Evolutionary conservation across 2,329 filamentous ascomycete genomes (phyloP).

Genomic region (Trichoderma koningiopsis): DNA sequence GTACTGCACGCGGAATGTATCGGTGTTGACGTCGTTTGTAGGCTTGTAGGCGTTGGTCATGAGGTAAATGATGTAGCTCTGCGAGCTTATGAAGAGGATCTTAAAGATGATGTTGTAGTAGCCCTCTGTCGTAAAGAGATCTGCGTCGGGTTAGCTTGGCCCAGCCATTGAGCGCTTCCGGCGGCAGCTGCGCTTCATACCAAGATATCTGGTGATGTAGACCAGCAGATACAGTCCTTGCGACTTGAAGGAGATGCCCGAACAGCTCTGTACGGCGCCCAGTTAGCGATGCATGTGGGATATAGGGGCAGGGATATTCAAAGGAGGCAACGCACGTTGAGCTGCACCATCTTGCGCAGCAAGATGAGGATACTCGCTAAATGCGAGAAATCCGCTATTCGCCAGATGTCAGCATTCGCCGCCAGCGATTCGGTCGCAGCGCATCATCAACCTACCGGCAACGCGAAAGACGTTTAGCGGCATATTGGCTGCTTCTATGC

Average conservation of each 20-base stretch:
- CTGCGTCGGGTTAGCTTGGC: conserved; percentile 45
- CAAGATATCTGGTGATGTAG: conserved; percentile 90
- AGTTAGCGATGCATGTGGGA: conserved; percentile 23
- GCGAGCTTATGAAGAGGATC: conserved; percentile 86
- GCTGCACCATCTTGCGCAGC: conserved; percentile 92
- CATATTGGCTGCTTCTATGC: conserved; percentile 40
- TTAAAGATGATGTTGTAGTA: conserved; percentile 96
- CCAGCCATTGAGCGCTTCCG: background rate
- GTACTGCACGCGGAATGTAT: conserved; percentile 97
- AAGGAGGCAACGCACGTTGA: conserved; percentile 62
- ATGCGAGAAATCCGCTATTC: conserved; percentile 89
- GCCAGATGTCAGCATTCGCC: conserved; percentile 25
- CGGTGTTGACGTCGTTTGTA: conserved; percentile 93
- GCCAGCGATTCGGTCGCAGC: background rate
- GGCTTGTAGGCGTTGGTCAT: conserved; percentile 98
- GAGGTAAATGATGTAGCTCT: conserved; percentile 93
- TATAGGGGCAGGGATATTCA: background rate
- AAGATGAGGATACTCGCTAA: conserved; percentile 91
- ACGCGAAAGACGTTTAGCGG: conserved; percentile 61
- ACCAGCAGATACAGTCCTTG: conserved; percentile 94
- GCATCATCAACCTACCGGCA: conserved; percentile 47
- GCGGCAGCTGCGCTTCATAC: conserved; percentile 46
- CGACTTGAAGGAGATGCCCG: conserved; percentile 98
- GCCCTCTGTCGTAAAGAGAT: conserved; percentile 82
- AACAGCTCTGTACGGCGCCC: conserved; percentile 71